Conservation (phyloP, 306 rosid species). For the Cicer arietinum region DNA sequence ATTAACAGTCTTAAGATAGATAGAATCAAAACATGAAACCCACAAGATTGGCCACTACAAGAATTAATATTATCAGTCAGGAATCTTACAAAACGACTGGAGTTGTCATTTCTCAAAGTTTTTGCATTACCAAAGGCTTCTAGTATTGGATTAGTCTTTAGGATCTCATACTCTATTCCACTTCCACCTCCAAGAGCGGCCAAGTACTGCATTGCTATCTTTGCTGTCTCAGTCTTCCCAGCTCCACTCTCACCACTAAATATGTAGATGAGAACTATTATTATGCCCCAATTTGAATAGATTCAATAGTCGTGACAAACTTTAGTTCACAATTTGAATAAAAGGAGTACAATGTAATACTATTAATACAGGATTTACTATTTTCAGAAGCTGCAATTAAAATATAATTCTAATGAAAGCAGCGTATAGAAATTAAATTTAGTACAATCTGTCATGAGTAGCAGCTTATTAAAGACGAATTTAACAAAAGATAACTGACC, state of each 20-base stretch:
- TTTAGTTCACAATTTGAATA: conserved; percentile 21
- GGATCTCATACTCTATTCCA: conserved; percentile 49
- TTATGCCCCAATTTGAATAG: conserved; percentile 24
- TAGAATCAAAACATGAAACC: conserved; percentile 25
- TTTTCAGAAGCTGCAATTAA: background rate
- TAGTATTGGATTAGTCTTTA: conserved; percentile 48
- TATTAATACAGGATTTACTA: background rate
- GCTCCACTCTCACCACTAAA: conserved; percentile 53
- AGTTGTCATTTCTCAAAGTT: conserved; percentile 51
- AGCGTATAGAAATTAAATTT: conserved; percentile 19
- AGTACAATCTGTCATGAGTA: background rate
- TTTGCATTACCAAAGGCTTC: conserved; percentile 50
- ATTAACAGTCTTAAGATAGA: conserved; percentile 29
- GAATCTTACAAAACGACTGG: conserved; percentile 50
- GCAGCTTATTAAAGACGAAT: conserved; percentile 19
- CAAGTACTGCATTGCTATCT: conserved; percentile 51
- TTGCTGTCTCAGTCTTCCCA: conserved; percentile 53
- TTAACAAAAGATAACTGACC: conserved; percentile 54
- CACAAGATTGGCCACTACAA: conserved; percentile 11
- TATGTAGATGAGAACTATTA: conserved; percentile 23
- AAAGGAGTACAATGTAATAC: background rate
- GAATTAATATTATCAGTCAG: conserved; percentile 22
- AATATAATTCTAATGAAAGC: conserved; percentile 7
- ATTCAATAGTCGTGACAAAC: conserved; percentile 3
- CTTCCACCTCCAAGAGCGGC: conserved; percentile 53